Evolutionary conservation across 495 filamentous ascomycete genomes (phyloP).

Genomic region (Penicillium chermesinum): DNA sequence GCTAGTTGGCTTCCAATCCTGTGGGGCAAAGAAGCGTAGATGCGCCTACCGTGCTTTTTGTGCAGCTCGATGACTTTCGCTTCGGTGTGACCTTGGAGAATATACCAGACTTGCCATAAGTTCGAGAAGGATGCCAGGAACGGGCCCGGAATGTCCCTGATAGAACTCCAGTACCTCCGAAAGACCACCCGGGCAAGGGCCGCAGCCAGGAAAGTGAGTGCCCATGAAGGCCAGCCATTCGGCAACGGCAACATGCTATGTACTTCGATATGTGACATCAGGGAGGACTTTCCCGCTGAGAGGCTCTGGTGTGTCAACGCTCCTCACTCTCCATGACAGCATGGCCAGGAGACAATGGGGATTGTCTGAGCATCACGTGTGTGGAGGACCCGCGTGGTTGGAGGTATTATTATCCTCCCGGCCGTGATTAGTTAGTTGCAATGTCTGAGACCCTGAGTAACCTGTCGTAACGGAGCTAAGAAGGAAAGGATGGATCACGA

Average conservation of each 20-base stretch:
- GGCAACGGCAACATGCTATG: neutral
- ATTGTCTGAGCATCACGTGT: neutral
- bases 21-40: too few species aligned
- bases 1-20: neutral
- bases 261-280: neutral
- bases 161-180: conserved; percentile 20
- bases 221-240: neutral
- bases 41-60: conserved; percentile 34
- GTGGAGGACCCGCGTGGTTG: neutral
- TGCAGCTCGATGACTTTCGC: conserved; percentile 32
- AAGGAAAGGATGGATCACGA: neutral
- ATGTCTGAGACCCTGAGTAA: too few species aligned
- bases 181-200: conserved; percentile 5
- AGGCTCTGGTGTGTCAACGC: neutral
- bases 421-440: neutral
- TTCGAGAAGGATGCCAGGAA: conserved; percentile 37
- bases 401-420: neutral
- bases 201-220: neutral
- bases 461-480: neutral
- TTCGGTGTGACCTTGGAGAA: conserved; percentile 38
- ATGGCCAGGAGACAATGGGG: neutral
- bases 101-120: conserved; percentile 35
- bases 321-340: neutral
- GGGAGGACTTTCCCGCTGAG: neutral
- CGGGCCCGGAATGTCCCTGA: conserved; percentile 37